Conservation (phyloP, 2,329 filamentous ascomycete genomes). For the Exophiala alcalophila region DNA sequence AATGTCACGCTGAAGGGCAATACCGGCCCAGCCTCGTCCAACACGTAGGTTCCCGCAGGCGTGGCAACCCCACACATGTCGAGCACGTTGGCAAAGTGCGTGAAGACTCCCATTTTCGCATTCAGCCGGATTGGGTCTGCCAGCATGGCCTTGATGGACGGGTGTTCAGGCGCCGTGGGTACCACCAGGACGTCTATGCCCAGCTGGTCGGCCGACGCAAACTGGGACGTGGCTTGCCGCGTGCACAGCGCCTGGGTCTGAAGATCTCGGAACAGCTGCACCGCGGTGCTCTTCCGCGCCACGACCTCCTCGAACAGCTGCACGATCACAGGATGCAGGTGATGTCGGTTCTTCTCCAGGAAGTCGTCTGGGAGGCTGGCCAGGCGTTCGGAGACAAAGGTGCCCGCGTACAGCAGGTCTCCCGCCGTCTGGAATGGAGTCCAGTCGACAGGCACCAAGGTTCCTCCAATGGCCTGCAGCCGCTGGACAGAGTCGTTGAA, state of each 20-base stretch:
- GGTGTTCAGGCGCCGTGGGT: conserved; percentile 55
- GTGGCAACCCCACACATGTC: conserved; percentile 56
- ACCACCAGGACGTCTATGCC: conserved; percentile 52
- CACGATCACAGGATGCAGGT: conserved; percentile 51
- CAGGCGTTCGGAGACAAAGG: conserved; percentile 57
- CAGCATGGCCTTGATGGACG: conserved; percentile 51
- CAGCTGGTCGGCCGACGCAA: conserved; percentile 17
- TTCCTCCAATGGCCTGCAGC: conserved; percentile 43
- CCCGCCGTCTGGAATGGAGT: conserved; percentile 52
- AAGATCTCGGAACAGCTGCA: conserved; percentile 51
- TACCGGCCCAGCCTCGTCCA: conserved; percentile 12
- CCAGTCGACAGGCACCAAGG: conserved; percentile 48
- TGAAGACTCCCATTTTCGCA: conserved; percentile 54
- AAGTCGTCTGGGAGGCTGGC: conserved; percentile 44
- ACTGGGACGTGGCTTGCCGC: conserved; percentile 21
- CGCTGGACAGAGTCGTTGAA: conserved; percentile 45
- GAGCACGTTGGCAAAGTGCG: conserved; percentile 60
- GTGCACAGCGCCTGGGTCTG: conserved; percentile 42
- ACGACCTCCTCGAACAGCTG: conserved; percentile 45
- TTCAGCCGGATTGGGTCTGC: conserved; percentile 55
- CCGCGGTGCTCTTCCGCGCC: conserved; percentile 40
- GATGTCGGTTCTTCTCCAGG: conserved; percentile 37
- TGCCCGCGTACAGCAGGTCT: conserved; percentile 55
- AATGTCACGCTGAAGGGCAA: conserved; percentile 32
- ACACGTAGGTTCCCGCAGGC: conserved; percentile 46